These are phyloP conservation scores for Phytophthora capsici DNA, from an alignment of 352 stramenopile species.

Conservation along the genomic window DNA sequence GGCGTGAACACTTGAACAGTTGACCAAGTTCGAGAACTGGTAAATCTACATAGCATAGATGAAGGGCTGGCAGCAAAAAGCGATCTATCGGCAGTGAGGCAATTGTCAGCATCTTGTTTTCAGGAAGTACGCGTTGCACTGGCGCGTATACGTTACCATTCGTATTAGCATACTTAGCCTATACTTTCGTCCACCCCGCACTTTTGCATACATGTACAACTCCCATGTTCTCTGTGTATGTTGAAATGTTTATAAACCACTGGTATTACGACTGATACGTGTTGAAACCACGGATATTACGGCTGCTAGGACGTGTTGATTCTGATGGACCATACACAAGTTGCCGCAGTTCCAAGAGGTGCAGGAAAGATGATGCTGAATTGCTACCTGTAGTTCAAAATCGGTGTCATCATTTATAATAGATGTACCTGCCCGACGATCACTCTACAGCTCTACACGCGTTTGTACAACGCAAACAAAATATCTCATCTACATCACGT, in stretches of 20 bases:
- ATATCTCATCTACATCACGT: no score
- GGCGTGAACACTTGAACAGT: no score
- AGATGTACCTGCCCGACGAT: no score
- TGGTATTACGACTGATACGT: no score
- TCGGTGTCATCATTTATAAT: no score
- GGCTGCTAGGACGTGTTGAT: not conserved
- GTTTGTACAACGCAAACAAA: not conserved
- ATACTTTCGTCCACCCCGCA: no score
- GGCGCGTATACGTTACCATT: not conserved
- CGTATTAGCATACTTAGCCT: not conserved
- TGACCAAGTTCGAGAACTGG: not conserved
- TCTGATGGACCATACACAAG: conserved; percentile 1
- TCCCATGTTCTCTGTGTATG: not conserved
- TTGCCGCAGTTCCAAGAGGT: no score
- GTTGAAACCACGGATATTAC: not conserved
- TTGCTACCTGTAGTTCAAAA: no score
- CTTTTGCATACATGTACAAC: not conserved
- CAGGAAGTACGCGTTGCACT: no score
- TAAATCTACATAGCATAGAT: conserved; percentile 4
- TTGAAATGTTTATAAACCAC: not conserved
- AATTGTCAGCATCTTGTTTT: no score
- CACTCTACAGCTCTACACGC: not conserved
- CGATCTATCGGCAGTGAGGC: not conserved
- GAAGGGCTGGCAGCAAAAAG: conserved; percentile 2
- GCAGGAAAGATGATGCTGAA: not conserved